phyloP scores from a whole-genome alignment of 208 protist genomes.

The Borovskyia barvae region DNA sequence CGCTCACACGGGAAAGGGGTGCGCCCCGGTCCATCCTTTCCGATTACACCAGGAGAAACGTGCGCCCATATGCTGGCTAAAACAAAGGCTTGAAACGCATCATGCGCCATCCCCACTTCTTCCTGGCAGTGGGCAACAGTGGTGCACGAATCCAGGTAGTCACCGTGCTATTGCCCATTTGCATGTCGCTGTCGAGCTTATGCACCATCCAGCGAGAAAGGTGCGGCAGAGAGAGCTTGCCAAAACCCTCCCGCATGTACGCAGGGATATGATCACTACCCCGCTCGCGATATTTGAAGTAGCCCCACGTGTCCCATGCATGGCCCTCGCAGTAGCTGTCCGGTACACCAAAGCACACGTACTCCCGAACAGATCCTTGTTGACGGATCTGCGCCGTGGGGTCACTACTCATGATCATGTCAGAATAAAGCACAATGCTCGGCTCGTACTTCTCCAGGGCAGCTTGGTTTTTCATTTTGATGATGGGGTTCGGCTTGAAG shows the following conservation, averaged over 20 bases:
- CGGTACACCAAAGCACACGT: conserved; percentile 81
- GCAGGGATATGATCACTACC: conserved; percentile 59
- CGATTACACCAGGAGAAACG: not conserved
- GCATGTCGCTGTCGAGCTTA: conserved; percentile 80
- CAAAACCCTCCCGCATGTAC: conserved; percentile 76
- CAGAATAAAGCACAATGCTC: conserved; percentile 76
- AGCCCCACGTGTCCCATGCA: conserved; percentile 84
- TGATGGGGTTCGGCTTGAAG: conserved; percentile 81
- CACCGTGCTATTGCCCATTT: conserved; percentile 72
- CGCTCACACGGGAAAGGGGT: too few relatives aligned
- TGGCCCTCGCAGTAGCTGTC: conserved; percentile 85
- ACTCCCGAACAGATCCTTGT: conserved; percentile 82
- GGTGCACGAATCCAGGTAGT: conserved; percentile 74
- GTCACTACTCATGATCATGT: conserved; percentile 84
- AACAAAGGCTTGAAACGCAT: conserved; percentile 69
- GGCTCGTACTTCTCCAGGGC: conserved; percentile 89
- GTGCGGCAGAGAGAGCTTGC: conserved; percentile 63
- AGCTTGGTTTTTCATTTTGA: conserved; percentile 77
- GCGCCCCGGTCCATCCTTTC: too few relatives aligned
- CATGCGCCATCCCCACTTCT: conserved; percentile 52
- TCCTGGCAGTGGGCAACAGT: conserved; percentile 39
- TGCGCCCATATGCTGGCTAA: conserved; percentile 7
- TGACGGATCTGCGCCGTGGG: conserved; percentile 69
- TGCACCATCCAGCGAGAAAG: conserved; percentile 85
- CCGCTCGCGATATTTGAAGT: conserved; percentile 69